Conservation (phyloP, 2,329 filamentous ascomycete genomes). For the Xylariaceae sp. region DNA sequence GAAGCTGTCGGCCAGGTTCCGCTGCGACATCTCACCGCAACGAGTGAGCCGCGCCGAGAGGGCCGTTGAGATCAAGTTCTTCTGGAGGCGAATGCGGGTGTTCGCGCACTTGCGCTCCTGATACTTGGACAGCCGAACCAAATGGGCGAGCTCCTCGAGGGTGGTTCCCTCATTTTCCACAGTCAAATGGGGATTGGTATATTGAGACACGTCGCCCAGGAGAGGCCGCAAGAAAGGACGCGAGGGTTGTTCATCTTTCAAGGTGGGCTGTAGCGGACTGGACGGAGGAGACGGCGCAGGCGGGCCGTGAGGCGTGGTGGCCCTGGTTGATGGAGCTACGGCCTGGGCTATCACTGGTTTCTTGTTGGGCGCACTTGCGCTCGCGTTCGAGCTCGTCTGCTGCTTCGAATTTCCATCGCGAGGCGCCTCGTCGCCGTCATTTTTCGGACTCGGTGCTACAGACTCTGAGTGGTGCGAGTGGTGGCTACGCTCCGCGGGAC, state of each 20-base stretch:
- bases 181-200: constrained; percentile 63
- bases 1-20: constrained; percentile 77
- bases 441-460: constrained; percentile 45
- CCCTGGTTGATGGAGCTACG: constrained; percentile 23
- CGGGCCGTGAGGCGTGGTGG: constrained; percentile 22
- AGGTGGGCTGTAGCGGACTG: constrained; percentile 38
- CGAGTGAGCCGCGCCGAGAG: constrained; percentile 74
- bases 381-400: constrained; percentile 42
- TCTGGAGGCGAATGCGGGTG: constrained; percentile 72
- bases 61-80: constrained; percentile 74
- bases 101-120: constrained; percentile 79
- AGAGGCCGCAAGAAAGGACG: constrained; percentile 56
- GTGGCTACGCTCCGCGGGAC: constrained; percentile 48
- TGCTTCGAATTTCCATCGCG: constrained; percentile 38
- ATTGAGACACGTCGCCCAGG: constrained; percentile 66
- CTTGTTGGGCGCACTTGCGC: constrained; percentile 45
- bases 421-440: constrained; percentile 47
- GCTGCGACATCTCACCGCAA: constrained; percentile 73
- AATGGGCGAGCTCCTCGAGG: constrained; percentile 75
- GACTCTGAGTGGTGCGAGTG: constrained; percentile 42
- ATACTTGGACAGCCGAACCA: constrained; percentile 77
- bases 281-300: constrained; percentile 27
- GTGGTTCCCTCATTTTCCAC: constrained; percentile 68
- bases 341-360: constrained; percentile 55
- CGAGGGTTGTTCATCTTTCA: constrained; percentile 46